Evolutionary conservation across 805 yeast species (phyloP).

Genomic region (Isabelozyma gotoi): DNA sequence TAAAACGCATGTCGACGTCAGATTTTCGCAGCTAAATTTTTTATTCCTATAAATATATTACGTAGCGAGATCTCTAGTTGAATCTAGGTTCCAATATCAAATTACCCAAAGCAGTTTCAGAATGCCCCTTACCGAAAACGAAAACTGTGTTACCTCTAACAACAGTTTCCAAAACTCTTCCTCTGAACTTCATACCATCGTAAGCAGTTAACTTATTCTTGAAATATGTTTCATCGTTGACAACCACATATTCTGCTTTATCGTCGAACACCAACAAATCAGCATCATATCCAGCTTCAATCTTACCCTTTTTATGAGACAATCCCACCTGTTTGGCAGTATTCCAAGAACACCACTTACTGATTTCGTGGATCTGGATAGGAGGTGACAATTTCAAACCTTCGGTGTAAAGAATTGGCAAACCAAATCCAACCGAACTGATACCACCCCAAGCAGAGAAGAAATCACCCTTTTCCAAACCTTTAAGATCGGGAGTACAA

Average conservation of each 20-base stretch:
- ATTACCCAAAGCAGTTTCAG: constrained; percentile 56
- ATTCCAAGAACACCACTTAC: constrained; percentile 76
- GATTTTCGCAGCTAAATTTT: no score
- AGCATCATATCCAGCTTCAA: constrained; percentile 79
- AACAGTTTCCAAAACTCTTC: constrained; percentile 77
- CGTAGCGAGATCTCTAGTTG: no score
- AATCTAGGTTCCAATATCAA: constrained; percentile 61
- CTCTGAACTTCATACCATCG: constrained; percentile 65
- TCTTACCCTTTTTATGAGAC: constrained; percentile 65
- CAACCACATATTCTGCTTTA: constrained; percentile 45
- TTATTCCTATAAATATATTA: no score
- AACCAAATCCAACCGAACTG: constrained; percentile 87
- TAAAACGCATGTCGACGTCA: no score
- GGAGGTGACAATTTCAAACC: constrained; percentile 54
- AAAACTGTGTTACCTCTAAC: constrained; percentile 75
- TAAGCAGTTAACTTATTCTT: constrained; percentile 90
- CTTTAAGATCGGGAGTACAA: constrained; percentile 88
- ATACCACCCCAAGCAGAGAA: constrained; percentile 97
- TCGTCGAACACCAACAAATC: constrained; percentile 85
- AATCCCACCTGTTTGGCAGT: constrained; percentile 88
- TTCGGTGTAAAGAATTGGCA: constrained; percentile 78
- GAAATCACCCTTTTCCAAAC: constrained; percentile 80
- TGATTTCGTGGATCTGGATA: constrained; percentile 59
- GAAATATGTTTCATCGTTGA: constrained; percentile 60
- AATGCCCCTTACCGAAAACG: constrained; percentile 54